Conservation (phyloP, 169 alveolate genomes). For the Cryptosporidium tyzzeri region DNA sequence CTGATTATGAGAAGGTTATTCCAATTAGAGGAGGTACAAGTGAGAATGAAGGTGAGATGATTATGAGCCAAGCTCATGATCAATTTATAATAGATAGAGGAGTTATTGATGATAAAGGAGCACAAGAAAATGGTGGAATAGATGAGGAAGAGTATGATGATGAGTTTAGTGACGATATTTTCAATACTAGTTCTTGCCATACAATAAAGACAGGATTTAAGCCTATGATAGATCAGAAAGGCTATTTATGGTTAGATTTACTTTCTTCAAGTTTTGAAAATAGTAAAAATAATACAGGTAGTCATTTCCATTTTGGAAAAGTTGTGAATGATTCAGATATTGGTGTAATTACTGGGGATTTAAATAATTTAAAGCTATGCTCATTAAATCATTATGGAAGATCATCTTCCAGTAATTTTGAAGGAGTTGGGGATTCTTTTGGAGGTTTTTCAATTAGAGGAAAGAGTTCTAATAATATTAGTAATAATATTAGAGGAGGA, state of each 20-base stretch:
- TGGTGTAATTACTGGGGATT: conserved; percentile 10
- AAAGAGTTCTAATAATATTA: background rate
- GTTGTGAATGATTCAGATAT: conserved; percentile 8
- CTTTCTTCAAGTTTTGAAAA: conserved; percentile 4
- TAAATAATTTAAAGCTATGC: conserved; percentile 5
- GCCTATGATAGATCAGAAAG: conserved; percentile 33
- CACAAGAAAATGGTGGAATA: background rate
- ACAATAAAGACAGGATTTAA: background rate
- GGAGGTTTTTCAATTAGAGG: background rate
- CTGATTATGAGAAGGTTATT: conserved; percentile 78
- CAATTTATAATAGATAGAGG: background rate
- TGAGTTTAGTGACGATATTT: conserved; percentile 25
- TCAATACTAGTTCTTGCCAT: background rate
- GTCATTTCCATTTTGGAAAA: background rate
- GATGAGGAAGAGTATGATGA: conserved; percentile 57
- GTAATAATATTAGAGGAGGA: background rate
- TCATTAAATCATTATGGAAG: background rate
- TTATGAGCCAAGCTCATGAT: background rate
- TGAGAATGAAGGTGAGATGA: conserved; percentile 49
- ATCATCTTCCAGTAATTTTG: background rate
- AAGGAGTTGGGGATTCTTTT: background rate
- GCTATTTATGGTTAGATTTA: conserved; percentile 33
- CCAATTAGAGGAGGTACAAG: conserved; percentile 65
- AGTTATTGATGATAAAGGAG: background rate
- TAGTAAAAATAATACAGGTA: background rate